Conservation (phyloP, 2,329 filamentous ascomycete genomes). For the Scorias spongiosa region DNA sequence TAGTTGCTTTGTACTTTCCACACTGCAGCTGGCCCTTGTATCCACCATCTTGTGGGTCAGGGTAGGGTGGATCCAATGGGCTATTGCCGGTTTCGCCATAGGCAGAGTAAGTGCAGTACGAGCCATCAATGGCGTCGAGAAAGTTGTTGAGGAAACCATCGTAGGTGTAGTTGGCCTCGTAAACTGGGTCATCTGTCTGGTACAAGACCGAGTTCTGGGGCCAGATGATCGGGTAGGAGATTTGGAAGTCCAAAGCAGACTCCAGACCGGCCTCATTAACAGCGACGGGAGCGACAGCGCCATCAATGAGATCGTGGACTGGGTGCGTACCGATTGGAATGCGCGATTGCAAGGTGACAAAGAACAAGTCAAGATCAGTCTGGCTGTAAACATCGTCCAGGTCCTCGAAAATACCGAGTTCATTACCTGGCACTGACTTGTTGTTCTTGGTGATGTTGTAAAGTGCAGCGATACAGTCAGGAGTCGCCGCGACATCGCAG, state of each 20-base stretch:
- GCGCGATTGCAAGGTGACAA: slow-evolving; percentile 19
- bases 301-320: slow-evolving; percentile 25
- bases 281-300: slow-evolving; percentile 21
- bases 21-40: slow-evolving; percentile 33
- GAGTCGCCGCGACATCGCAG: slow-evolving; percentile 20
- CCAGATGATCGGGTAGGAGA: slow-evolving; percentile 34
- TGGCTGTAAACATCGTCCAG: slow-evolving; percentile 29
- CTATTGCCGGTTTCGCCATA: slow-evolving; percentile 35
- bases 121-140: slow-evolving; percentile 35
- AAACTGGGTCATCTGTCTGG: slow-evolving; percentile 32
- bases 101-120: slow-evolving; percentile 37
- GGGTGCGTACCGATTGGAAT: slow-evolving; percentile 28
- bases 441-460: slow-evolving; percentile 29
- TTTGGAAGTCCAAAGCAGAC: slow-evolving; percentile 32
- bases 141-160: slow-evolving; percentile 27
- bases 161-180: slow-evolving; percentile 25
- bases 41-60: slow-evolving; percentile 31
- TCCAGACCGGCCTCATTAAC: slow-evolving; percentile 21
- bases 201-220: slow-evolving; percentile 31
- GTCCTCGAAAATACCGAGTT: slow-evolving; percentile 31
- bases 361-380: slow-evolving; percentile 29
- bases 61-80: slow-evolving; percentile 34
- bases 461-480: slow-evolving; percentile 27
- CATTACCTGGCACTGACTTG: slow-evolving; percentile 24
- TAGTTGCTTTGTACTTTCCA: slow-evolving; percentile 35